A percentile compares a stretch with the other conserved stretches of the same genome.
These are phyloP conservation scores for Fusarium sp. DNA, from an alignment of 2,329 filamentous ascomycete species.

Conservation along the genomic window DNA sequence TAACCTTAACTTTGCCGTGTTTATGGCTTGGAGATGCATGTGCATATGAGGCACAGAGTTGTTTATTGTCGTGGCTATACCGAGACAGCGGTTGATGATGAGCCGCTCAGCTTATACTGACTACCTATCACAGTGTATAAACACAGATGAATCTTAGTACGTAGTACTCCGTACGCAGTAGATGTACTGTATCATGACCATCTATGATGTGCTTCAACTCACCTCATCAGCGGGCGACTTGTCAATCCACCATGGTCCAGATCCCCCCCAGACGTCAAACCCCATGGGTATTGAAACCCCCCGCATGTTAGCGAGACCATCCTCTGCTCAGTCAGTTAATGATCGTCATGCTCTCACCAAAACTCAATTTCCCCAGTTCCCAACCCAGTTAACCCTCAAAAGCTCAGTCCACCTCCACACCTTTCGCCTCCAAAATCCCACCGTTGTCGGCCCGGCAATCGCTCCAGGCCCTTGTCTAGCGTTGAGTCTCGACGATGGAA, in stretches of 20 bases:
- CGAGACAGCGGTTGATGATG: neutral
- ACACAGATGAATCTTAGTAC: neutral
- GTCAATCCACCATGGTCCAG: neutral
- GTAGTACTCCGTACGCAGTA: too few species aligned
- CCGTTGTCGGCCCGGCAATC: slow-evolving; percentile 28
- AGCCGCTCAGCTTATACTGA: neutral
- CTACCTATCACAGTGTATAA: neutral
- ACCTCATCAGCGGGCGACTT: slow-evolving; percentile 13
- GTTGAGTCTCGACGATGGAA: slow-evolving; percentile 12
- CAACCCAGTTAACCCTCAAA: too few species aligned
- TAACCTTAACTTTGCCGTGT: slow-evolving; percentile 29
- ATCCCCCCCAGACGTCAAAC: slow-evolving; percentile 5
- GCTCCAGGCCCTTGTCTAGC: slow-evolving; percentile 15
- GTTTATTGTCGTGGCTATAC: neutral
- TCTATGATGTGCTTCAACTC: neutral
- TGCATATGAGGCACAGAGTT: neutral
- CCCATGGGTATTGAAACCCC: slow-evolving; percentile 6
- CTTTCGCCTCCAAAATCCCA: slow-evolving; percentile 10
- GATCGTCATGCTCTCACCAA: too few species aligned
- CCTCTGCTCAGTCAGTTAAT: neutral
- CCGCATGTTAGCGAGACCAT: slow-evolving; percentile 24
- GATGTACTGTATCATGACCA: too few species aligned
- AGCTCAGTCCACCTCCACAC: neutral
- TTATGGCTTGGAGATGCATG: neutral
- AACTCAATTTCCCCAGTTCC: neutral